These are phyloP conservation scores for Capsicum pubescens DNA, from an alignment of 257 asterid genomes.

Conservation along the genomic window DNA sequence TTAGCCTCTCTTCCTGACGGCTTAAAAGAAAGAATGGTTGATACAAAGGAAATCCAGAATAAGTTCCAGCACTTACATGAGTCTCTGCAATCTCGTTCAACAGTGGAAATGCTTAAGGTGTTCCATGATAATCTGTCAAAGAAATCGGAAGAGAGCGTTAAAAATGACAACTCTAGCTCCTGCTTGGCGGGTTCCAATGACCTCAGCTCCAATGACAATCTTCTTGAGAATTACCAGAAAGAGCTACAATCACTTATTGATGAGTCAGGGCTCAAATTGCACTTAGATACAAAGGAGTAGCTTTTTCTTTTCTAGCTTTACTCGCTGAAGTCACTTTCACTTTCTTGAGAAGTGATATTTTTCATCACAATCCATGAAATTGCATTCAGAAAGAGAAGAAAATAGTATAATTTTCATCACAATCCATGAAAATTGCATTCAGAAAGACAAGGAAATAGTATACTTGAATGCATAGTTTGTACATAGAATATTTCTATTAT, in stretches of 20 bases:
- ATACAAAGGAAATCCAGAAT: conserved; percentile 62
- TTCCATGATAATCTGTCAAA: conserved; percentile 51
- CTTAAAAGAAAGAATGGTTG: conserved; percentile 62
- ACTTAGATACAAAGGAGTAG: conserved; percentile 29
- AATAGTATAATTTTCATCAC: too few species aligned
- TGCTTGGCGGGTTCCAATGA: conserved; percentile 32
- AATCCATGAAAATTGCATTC: too few species aligned
- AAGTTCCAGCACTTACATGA: conserved; percentile 55
- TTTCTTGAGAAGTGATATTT: background rate
- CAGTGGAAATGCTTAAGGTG: conserved; percentile 57
- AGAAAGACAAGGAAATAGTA: too few species aligned
- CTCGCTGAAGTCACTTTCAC: background rate
- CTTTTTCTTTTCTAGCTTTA: background rate
- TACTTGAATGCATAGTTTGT: conserved; percentile 25
- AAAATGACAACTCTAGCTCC: conserved; percentile 33
- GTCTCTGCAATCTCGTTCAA: conserved; percentile 56
- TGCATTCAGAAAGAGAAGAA: background rate
- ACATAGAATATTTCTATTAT: too few species aligned
- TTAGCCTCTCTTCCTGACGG: conserved; percentile 63
- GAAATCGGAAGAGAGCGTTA: conserved; percentile 38
- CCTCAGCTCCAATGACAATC: conserved; percentile 34
- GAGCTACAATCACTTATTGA: conserved; percentile 56
- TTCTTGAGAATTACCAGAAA: conserved; percentile 43
- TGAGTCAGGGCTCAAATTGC: conserved; percentile 57
- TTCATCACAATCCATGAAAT: background rate